These are phyloP conservation scores for Ramaria rubella DNA, from an alignment of 768 basidiomycete species.

Conservation along the genomic window DNA sequence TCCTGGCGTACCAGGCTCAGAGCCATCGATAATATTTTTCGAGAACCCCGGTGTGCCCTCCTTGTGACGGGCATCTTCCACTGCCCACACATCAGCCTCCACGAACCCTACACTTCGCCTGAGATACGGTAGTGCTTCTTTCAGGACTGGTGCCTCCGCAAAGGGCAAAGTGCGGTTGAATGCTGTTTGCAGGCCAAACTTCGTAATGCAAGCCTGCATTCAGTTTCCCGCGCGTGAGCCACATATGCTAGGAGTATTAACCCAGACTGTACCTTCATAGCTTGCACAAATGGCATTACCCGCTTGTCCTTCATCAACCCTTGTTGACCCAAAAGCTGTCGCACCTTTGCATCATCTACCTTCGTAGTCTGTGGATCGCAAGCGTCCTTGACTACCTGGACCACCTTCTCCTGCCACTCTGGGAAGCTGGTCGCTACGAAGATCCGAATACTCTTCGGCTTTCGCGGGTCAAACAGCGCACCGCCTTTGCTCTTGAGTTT, in stretches of 20 bases:
- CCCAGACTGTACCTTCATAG: constrained; percentile 66
- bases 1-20: constrained; percentile 81
- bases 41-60: constrained; percentile 53
- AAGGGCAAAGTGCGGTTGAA: constrained; percentile 82
- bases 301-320: constrained; percentile 95
- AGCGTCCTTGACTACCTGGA: constrained; percentile 64
- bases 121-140: constrained; percentile 70
- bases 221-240: constrained; percentile 4
- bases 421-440: constrained; percentile 90
- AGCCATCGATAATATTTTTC: constrained; percentile 66
- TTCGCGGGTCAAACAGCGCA: constrained; percentile 72
- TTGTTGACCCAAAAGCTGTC: constrained; percentile 54
- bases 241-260: background rate
- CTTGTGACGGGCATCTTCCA: constrained; percentile 57
- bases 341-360: constrained; percentile 80
- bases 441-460: constrained; percentile 78
- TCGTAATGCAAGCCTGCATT: constrained; percentile 69
- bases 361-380: constrained; percentile 50
- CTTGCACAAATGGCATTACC: constrained; percentile 89
- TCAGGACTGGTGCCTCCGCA: constrained; percentile 69
- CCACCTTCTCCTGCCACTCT: constrained; percentile 85
- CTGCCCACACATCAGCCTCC: constrained; percentile 64
- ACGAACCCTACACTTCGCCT: constrained; percentile 66
- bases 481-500: constrained; percentile 62
- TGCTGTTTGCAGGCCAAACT: constrained; percentile 66